Conservation (phyloP, 495 filamentous ascomycete genomes). For the Echria macrotheca region DNA sequence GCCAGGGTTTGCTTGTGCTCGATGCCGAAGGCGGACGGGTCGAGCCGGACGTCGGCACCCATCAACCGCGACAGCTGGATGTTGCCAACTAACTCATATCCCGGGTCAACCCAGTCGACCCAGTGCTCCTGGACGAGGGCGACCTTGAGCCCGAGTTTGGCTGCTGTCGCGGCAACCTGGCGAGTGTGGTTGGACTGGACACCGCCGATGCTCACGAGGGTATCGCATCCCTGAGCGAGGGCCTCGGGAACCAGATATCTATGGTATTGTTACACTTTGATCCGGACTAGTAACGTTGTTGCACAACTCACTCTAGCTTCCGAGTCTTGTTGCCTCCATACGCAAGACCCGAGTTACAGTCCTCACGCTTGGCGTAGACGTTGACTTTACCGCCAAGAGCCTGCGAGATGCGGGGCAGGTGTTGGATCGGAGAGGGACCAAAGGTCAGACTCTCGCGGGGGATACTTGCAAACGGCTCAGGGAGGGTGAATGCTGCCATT, state of each 20-base stretch:
- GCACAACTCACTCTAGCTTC: conserved; percentile 52
- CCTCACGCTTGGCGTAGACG: conserved; percentile 60
- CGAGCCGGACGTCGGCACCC: conserved; percentile 52
- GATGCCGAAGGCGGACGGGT: conserved; percentile 50
- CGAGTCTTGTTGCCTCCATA: conserved; percentile 63
- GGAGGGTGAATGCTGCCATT: conserved; percentile 36
- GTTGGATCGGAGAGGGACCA: conserved; percentile 55
- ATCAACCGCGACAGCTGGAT: conserved; percentile 59
- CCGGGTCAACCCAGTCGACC: conserved; percentile 50
- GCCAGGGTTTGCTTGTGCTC: conserved; percentile 52
- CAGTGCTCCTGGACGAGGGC: conserved; percentile 58
- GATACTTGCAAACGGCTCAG: conserved; percentile 54
- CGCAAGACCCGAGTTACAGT: conserved; percentile 56
- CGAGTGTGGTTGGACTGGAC: conserved; percentile 64
- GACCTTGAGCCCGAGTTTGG: conserved; percentile 46
- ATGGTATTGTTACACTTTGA: not conserved
- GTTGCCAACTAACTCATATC: conserved; percentile 54
- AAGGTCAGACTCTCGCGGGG: conserved; percentile 50
- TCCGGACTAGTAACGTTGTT: not conserved
- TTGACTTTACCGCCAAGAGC: conserved; percentile 48
- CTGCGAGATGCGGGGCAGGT: conserved; percentile 51
- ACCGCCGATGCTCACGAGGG: conserved; percentile 58
- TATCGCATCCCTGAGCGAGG: conserved; percentile 45
- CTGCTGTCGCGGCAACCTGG: conserved; percentile 54
- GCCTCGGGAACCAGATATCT: conserved; percentile 54